Evolutionary conservation across 768 basidiomycete genomes (phyloP), one percentile per base, ranked within the genome.

Genomic region (Hygrocybe punicea): DNA sequence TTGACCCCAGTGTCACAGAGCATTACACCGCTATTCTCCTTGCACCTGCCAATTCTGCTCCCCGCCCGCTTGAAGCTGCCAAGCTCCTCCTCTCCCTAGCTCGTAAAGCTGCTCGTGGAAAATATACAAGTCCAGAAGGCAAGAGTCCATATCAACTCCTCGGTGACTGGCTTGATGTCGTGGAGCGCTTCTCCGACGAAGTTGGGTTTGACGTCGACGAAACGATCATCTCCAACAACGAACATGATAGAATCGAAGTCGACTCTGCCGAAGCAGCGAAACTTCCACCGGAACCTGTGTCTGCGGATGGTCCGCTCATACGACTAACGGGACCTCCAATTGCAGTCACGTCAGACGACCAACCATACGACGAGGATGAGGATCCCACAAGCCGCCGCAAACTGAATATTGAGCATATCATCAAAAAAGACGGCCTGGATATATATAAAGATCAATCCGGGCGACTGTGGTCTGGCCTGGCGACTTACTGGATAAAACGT

Each of bases 401-500:
- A 66, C 79, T 98, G 56, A 91, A 98, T 65, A 85, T 99, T 57
- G 95, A 96, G 65, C 74, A 77, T 36, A 88, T 99, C 58, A 81
- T 99, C 39, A 81, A 81, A 25, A 83, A 85, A 60, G 94, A 98
- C 62, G 97, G 97, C 14, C 77, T 99, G 23, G 79, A 78, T 2
- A 77, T 95, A 16, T 98, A 98, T 73, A 93, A 93, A 68, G 97
- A 99, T 69, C 97, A 99, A 73, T 93, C 95, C 2, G 97, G 97
- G 10, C 84, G 92, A 50, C 73, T 99, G 25, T 99, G 95, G 96
- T 89, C 93, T 5, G 97, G 96, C 1, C 73, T 98, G 25, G 95
- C 95, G 1, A 98, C 95, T 0, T 98, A 96, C 68, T 99, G 96
- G 96, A 95, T 95, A 71, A 97, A 97, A 73, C 86, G 93, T 5